Base-by-base conservation (phyloP, 2,329 filamentous ascomycete species). In the Xylariaceae sp. region DNA sequence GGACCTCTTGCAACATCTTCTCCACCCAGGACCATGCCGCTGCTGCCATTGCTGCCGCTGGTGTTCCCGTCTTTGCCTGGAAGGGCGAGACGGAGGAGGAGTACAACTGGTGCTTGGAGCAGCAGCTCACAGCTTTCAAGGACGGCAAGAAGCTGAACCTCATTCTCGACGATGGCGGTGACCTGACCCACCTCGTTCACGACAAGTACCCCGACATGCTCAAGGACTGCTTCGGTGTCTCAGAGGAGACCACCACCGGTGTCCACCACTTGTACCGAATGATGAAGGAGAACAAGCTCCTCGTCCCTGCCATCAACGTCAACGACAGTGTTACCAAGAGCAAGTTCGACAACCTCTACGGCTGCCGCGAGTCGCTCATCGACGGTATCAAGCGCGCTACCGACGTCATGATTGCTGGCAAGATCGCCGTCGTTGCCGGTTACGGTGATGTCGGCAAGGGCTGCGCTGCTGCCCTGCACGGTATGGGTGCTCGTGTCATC, bases 281-380 rank as follows among this genome's bases (percentile, higher is more conserved):
- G 90, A 76, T 97, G 69, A 96, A 93, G 81, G 83, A 87, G 59
- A 80, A 81, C 68, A 79, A 82, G 71, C 89, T 97, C 54, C 85
- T 95, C 51, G 87, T 95, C 56, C 93, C 93, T 57, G 80, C 91
- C 72, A 89, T 97, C 84, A 98, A 98, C 73, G 91, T 98, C 80
- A 97, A 98, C 78, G 91, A 98, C 83, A 90, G 87, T 46, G 91
- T 98, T 67, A 98, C 93, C 73, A 98, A 97, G 85, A 95, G 89
- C 75, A 98, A 98, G 83, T 98, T 98, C 70, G 93, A 97, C 83
- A 98, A 98, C 85, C 77, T 97, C 55, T 98, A 97, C 82, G 91
- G 93, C 66, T 97, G 93, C 89, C 85, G 89, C 68, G 93, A 97
- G 79, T 96, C 91, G 52, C 86, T 98, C 61, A 84, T 98, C 64